Evolutionary conservation across 169 alveolate species (phyloP).

Genomic region (Eimeria nieschulzi): DNA sequence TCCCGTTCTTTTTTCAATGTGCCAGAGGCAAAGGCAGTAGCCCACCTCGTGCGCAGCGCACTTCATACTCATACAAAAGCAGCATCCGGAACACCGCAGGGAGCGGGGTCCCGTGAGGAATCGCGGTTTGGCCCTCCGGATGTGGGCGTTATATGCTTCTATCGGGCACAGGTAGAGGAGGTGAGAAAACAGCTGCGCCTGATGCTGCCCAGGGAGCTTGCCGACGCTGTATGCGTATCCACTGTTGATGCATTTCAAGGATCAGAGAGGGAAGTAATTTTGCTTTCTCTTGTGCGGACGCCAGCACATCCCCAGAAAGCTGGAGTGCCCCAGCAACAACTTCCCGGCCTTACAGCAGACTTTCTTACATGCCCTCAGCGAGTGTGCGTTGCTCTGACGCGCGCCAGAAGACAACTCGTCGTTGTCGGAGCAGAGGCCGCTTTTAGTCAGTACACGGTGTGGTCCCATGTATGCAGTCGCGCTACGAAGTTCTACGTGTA

Average conservation of each 20-base stretch:
- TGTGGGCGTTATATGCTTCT: constrained; percentile 69
- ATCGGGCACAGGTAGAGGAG: constrained; percentile 60
- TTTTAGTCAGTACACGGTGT: constrained; percentile 1
- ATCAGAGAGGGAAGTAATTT: constrained; percentile 69
- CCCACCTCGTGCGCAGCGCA: constrained; percentile 17
- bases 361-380: constrained; percentile 67
- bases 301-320: background rate
- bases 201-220: constrained; percentile 13
- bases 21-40: constrained; percentile 41
- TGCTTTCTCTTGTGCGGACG: constrained; percentile 74
- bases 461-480: constrained; percentile 42
- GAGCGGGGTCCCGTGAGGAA: background rate
- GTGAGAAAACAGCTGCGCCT: constrained; percentile 19
- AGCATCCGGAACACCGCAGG: background rate
- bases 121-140: constrained; percentile 29
- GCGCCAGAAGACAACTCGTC: constrained; percentile 73
- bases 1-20: constrained; percentile 25
- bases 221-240: constrained; percentile 44
- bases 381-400: constrained; percentile 70
- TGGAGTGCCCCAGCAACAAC: background rate
- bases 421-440: constrained; percentile 39
- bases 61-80: background rate
- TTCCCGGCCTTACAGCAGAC: background rate
- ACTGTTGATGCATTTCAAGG: constrained; percentile 79
- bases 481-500: constrained; percentile 1